Conservation (phyloP, 2,329 filamentous ascomycete genomes). For the Thielaviopsis euricoi region DNA sequence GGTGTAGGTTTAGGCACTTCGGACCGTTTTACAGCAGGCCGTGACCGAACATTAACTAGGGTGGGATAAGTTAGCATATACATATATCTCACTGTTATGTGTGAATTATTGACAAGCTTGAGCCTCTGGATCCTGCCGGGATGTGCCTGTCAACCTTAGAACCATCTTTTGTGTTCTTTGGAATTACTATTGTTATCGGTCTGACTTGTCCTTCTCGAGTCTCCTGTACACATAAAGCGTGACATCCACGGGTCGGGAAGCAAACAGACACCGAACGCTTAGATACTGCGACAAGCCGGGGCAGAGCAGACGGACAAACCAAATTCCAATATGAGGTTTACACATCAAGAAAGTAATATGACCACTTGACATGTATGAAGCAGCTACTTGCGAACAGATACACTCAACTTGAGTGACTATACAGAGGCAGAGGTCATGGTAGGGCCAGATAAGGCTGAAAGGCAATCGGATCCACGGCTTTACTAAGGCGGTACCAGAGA, state of each 20-base stretch:
- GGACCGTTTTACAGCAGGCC: slow-evolving; percentile 24
- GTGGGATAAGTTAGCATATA: background rate
- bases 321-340: too few species aligned
- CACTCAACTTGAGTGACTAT: background rate
- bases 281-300: too few species aligned
- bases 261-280: too few species aligned
- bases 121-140: background rate
- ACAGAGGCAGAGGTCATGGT: background rate
- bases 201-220: too few species aligned
- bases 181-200: too few species aligned
- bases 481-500: background rate
- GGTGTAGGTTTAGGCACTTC: slow-evolving; percentile 41
- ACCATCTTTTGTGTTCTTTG: too few species aligned
- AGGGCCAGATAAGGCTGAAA: background rate
- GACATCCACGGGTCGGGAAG: too few species aligned
- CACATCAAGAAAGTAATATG: background rate
- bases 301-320: too few species aligned
- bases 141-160: too few species aligned
- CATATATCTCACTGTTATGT: too few species aligned
- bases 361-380: background rate
- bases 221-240: too few species aligned
- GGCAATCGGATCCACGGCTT: background rate
- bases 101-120: background rate
- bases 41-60: slow-evolving; percentile 10
- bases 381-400: background rate